These are phyloP conservation scores for Trichoderma gracile DNA, from an alignment of 2,329 filamentous ascomycete species.

Conservation along the genomic window DNA sequence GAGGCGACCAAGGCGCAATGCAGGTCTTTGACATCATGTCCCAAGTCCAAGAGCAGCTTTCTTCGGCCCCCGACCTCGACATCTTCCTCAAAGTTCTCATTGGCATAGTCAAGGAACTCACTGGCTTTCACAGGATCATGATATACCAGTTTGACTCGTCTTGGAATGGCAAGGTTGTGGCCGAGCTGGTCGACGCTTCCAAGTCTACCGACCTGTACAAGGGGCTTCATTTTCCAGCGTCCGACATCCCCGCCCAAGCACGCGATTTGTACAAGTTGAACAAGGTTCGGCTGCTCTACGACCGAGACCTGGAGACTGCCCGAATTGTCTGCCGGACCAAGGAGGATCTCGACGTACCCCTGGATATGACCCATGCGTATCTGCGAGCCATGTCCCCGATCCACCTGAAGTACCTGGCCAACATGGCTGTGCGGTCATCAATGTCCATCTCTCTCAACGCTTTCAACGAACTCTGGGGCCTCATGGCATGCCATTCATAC, in stretches of 20 bases:
- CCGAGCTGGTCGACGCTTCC: slow-evolving; percentile 78
- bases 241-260: slow-evolving; percentile 81
- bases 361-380: slow-evolving; percentile 84
- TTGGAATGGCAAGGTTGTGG: slow-evolving; percentile 85
- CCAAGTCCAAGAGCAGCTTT: slow-evolving; percentile 85
- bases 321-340: slow-evolving; percentile 76
- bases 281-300: slow-evolving; percentile 84
- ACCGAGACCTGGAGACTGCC: slow-evolving; percentile 76
- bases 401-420: slow-evolving; percentile 79
- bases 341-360: slow-evolving; percentile 70
- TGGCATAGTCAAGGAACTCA: slow-evolving; percentile 84
- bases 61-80: slow-evolving; percentile 69
- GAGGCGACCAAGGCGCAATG: slow-evolving; percentile 80
- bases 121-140: slow-evolving; percentile 90
- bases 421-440: slow-evolving; percentile 90
- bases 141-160: slow-evolving; percentile 84
- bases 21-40: slow-evolving; percentile 91
- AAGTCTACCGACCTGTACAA: slow-evolving; percentile 83
- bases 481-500: slow-evolving; percentile 85
- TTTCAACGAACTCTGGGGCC: slow-evolving; percentile 81
- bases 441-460: slow-evolving; percentile 94
- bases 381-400: slow-evolving; percentile 89
- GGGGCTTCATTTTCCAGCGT: slow-evolving; percentile 83
- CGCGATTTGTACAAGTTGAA: slow-evolving; percentile 89
- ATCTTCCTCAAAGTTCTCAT: slow-evolving; percentile 77